Base-by-base conservation (phyloP, 441 rosid genomes). In the Mallotus japonicus region DNA sequence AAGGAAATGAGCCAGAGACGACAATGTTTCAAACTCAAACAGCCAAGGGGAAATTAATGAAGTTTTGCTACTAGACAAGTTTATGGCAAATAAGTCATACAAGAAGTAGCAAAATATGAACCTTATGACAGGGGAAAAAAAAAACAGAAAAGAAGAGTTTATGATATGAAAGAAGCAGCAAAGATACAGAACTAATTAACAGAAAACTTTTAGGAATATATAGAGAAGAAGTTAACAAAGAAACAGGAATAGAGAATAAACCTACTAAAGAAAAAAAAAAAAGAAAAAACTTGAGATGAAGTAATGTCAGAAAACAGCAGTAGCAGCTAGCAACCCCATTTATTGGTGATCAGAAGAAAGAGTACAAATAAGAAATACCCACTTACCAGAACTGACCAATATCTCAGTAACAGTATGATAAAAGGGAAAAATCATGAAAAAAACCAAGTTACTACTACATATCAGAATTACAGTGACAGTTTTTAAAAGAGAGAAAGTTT, bases 341-440 rank as follows among this genome's bases (percentile, higher is more conserved):
- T 24, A 70, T 70, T 70, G 32, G 74, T 61, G 74, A 71, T 46
- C 49, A 71, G 67, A 24, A 17, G 58, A 61, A 62, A 50, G n/a
- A 28, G 60, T 71, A 71, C 59, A 71, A 55, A 47, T 57, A 46
- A 40, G 10, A 15, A 44, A 14, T 37, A 69, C 62, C 62, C 58
- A 60, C 15, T 71, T 28, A 71, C 19, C 49, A 61, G 67, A n/a
- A 71, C 67, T 50, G 74, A 71, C 58, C 47, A 71, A 50, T 47
- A 71, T 71, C 51, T 60, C 28, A 71, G 57, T 59, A 71, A 71
- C 65, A 59, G 73, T n/a, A 17, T 24, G 64, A 44, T 67, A 51
- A 32, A 34, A 8, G 32, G 67, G 44, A 64, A 44, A 16, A 49
- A 22, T 46, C 37, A 19, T 14, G n/a, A 17, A 42, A 28, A 14